Evolutionary conservation across 1,284 basidiomycete genomes (phyloP).

Genomic region (Fomitiporia mediterranea): DNA sequence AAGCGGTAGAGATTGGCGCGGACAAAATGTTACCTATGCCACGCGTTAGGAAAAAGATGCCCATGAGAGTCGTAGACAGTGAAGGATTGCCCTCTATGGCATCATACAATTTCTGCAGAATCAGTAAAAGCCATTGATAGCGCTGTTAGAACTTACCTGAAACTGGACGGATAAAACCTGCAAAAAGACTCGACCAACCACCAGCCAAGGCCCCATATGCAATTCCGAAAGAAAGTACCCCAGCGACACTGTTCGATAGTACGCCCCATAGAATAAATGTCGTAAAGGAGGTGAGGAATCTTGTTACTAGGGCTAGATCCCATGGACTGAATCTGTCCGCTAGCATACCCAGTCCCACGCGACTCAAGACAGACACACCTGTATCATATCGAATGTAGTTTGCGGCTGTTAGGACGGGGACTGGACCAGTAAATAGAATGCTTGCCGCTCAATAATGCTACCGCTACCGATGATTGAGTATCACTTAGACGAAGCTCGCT

Average conservation of each 20-base stretch:
- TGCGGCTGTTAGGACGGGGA: neutral
- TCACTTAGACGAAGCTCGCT: conserved; percentile 27
- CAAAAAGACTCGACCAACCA: conserved; percentile 36
- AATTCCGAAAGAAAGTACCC: conserved; percentile 33
- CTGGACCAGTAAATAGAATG: neutral
- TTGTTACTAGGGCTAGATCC: conserved; percentile 30
- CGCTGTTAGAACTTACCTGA: conserved; percentile 26
- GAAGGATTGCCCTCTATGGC: conserved; percentile 35
- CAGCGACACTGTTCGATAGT: conserved; percentile 31
- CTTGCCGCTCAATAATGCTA: conserved; percentile 30
- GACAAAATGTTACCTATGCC: conserved; percentile 40
- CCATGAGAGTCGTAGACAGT: conserved; percentile 33
- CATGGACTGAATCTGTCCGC: conserved; percentile 36
- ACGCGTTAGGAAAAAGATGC: conserved; percentile 35
- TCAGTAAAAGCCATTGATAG: neutral
- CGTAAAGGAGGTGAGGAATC: conserved; percentile 29
- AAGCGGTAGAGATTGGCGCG: conserved; percentile 36
- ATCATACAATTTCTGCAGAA: neutral
- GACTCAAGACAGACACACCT: conserved; percentile 32
- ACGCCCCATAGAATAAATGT: conserved; percentile 40
- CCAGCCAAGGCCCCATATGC: conserved; percentile 34
- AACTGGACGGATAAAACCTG: conserved; percentile 30
- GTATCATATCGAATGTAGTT: neutral
- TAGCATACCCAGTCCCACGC: conserved; percentile 33
- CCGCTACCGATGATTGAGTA: conserved; percentile 27